Conservation (phyloP, 345 rosid genomes). For the Gossypium bickii region DNA sequence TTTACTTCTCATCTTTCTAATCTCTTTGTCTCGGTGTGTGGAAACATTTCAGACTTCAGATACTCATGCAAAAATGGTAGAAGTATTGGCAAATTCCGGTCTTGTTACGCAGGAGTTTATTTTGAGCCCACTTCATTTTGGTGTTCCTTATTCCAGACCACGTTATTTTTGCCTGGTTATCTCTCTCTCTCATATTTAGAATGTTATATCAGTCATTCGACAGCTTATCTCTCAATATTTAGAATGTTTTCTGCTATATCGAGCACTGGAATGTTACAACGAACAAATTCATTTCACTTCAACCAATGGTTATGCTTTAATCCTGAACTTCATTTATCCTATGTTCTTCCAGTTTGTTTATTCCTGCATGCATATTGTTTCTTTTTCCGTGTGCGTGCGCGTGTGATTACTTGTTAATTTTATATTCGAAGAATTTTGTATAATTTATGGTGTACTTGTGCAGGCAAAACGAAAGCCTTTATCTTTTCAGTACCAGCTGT, state of each 20-base stretch:
- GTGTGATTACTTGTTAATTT: background rate
- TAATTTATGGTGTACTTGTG: conserved; percentile 6
- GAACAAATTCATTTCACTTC: background rate
- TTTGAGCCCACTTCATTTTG: conserved; percentile 88
- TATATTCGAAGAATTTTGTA: background rate
- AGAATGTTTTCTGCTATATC: background rate
- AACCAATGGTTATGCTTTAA: background rate
- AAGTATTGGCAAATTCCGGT: conserved; percentile 45
- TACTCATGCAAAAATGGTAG: conserved; percentile 56
- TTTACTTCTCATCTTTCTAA: background rate
- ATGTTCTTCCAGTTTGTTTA: background rate
- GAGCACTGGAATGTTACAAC: background rate
- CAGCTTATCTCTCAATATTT: background rate
- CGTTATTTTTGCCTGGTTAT: conserved; percentile 91
- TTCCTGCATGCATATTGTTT: background rate
- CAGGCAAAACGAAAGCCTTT: conserved; percentile 22
- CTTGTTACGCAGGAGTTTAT: conserved; percentile 75
- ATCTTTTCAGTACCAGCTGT: conserved; percentile 36
- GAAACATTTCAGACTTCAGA: conserved; percentile 52
- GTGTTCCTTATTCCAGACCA: conserved; percentile 96
- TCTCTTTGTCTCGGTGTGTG: background rate
- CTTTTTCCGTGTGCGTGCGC: too few relatives aligned
- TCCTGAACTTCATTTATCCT: background rate
- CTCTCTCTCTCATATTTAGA: conserved; percentile 3
- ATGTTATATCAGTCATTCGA: background rate